Percentiles rank a stretch among this genome's conserved stretches.
Conservation (phyloP, 805 yeast species). For the Cyberlindnera nakhonratchasimensis region DNA sequence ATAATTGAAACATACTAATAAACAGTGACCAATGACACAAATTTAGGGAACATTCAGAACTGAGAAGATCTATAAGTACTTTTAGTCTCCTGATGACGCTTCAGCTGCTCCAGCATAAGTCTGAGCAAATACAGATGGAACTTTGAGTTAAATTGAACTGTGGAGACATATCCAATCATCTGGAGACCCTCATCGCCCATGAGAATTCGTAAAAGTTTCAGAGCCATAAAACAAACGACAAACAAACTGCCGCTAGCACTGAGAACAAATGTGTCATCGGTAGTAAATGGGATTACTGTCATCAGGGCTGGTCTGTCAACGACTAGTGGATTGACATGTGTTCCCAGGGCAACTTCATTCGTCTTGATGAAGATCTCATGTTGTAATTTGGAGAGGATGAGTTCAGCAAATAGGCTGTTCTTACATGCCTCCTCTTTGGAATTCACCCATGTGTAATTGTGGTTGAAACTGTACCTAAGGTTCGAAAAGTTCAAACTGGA, state of each 20-base stretch:
- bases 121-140: slow-evolving; percentile 24
- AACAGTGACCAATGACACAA: not conserved
- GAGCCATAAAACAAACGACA: slow-evolving; percentile 21
- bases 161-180: slow-evolving; percentile 20
- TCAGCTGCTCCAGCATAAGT: slow-evolving; percentile 12
- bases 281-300: slow-evolving; percentile 23
- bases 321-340: slow-evolving; percentile 19
- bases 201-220: slow-evolving; percentile 22
- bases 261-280: slow-evolving; percentile 20
- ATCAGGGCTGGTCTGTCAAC: slow-evolving; percentile 23
- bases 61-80: not conserved
- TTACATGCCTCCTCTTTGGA: slow-evolving; percentile 24
- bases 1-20: too few relatives aligned
- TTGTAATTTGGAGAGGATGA: slow-evolving; percentile 23
- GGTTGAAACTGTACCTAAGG: slow-evolving; percentile 23
- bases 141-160: slow-evolving; percentile 23
- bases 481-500: slow-evolving; percentile 21
- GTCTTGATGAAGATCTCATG: slow-evolving; percentile 22
- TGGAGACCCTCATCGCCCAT: slow-evolving; percentile 22
- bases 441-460: slow-evolving; percentile 24
- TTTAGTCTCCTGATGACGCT: not conserved
- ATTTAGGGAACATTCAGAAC: not conserved
- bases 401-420: slow-evolving; percentile 23
- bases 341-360: slow-evolving; percentile 24
- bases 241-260: slow-evolving; percentile 22